Conservation (phyloP, 331 rosid species). For the Malus hybrid region DNA sequence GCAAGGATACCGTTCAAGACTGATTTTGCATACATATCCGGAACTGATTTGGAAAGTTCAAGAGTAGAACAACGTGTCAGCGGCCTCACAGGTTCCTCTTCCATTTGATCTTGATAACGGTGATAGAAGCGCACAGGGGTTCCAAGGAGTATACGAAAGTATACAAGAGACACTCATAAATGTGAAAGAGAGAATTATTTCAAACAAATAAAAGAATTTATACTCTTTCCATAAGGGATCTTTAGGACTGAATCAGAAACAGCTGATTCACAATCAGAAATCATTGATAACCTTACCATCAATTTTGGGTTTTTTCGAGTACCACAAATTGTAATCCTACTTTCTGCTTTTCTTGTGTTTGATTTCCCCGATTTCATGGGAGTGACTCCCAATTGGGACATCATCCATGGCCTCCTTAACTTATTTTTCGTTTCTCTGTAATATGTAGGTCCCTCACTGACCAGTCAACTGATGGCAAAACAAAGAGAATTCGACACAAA, state of each 20-base stretch:
- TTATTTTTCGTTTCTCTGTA: constrained; percentile 10
- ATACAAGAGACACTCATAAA: not conserved
- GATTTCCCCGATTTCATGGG: not conserved
- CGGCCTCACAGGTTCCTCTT: constrained; percentile 65
- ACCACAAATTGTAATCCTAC: not conserved
- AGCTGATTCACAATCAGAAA: not conserved
- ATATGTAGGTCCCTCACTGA: constrained; percentile 57
- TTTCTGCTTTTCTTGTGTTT: not conserved
- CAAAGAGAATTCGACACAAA: constrained; percentile 62
- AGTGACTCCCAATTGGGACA: constrained; percentile 1
- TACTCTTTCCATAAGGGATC: not conserved
- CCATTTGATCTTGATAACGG: constrained; percentile 1
- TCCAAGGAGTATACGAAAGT: not conserved
- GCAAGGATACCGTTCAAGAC: constrained; percentile 68
- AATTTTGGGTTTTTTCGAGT: not conserved
- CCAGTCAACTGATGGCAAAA: constrained; percentile 63
- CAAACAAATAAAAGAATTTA: not conserved
- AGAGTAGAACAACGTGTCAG: constrained; percentile 61
- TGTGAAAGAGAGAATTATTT: not conserved
- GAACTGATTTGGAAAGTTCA: constrained; percentile 50
- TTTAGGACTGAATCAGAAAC: not conserved
- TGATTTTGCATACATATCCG: constrained; percentile 69
- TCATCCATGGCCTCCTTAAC: not conserved
- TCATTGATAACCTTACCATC: not conserved
- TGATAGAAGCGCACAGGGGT: not conserved